Percentiles rank a stretch among this genome's conserved stretches.
Conservation (phyloP, 2,329 filamentous ascomycete species). For the Alternaria incomplexa region DNA sequence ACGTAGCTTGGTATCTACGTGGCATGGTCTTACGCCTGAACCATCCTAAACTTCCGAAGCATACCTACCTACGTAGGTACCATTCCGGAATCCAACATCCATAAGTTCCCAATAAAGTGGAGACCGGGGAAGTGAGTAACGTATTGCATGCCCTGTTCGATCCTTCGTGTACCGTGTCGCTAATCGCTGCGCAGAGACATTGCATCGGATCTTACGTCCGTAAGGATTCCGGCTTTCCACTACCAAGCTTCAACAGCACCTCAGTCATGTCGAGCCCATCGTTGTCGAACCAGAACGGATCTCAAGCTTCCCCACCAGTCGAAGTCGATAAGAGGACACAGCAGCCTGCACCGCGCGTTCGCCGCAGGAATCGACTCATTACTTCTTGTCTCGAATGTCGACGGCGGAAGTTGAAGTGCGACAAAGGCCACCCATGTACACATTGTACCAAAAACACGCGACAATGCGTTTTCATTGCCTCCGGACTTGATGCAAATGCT, state of each 20-base stretch:
- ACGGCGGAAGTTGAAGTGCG: conserved; percentile 78
- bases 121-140: not conserved
- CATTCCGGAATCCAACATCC: not conserved
- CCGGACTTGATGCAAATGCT: conserved; percentile 70
- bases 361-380: conserved; percentile 48
- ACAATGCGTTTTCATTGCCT: conserved; percentile 68
- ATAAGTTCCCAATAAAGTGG: not conserved
- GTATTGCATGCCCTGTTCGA: conserved; percentile 1
- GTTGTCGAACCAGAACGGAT: not conserved
- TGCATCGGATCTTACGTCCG: conserved; percentile 3
- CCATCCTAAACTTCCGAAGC: not conserved
- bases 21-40: not conserved
- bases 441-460: conserved; percentile 65
- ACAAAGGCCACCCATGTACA: conserved; percentile 73
- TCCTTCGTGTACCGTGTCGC: conserved; percentile 2
- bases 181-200: not conserved
- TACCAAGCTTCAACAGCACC: not conserved
- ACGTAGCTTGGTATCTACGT: not conserved
- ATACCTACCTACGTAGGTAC: not conserved
- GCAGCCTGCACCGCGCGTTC: conserved; percentile 37
- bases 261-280: conserved; percentile 12
- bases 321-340: conserved; percentile 22
- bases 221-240: not conserved
- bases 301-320: conserved; percentile 1
- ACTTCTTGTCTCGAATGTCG: conserved; percentile 56